Conservation (phyloP, 2,329 filamentous ascomycete genomes). For the Botryotinia convoluta region DNA sequence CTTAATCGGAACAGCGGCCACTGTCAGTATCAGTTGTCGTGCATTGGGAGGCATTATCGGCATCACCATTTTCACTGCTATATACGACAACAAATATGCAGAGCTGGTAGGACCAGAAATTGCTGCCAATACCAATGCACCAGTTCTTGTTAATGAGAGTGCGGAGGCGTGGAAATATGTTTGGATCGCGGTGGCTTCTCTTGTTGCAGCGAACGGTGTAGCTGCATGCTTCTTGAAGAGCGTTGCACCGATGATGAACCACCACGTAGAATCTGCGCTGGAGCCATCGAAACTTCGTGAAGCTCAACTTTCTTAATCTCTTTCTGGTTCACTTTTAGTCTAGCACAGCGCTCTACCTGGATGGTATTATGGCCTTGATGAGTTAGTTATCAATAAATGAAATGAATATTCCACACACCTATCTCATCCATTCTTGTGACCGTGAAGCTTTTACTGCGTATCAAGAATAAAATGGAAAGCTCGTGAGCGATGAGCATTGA, state of each 20-base stretch:
- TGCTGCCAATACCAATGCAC: slow-evolving; percentile 16
- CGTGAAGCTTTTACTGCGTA: too few species aligned
- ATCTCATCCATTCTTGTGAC: too few species aligned
- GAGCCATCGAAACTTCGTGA: slow-evolving; percentile 22
- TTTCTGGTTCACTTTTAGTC: neutral
- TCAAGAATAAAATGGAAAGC: too few species aligned
- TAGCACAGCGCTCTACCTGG: too few species aligned
- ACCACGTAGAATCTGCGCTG: slow-evolving; percentile 26
- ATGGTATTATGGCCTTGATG: too few species aligned
- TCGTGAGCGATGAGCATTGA: too few species aligned
- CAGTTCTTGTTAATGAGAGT: slow-evolving; percentile 18
- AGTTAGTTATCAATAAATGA: too few species aligned
- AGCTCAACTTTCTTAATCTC: slow-evolving; percentile 6
- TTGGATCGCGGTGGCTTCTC: slow-evolving; percentile 25
- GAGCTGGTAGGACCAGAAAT: slow-evolving; percentile 23
- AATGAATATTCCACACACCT: too few species aligned
- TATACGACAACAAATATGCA: slow-evolving; percentile 27
- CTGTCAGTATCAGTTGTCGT: slow-evolving; percentile 23
- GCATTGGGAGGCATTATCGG: slow-evolving; percentile 27
- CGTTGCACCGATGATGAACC: slow-evolving; percentile 27
- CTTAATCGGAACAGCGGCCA: slow-evolving; percentile 29
- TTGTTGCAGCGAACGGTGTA: slow-evolving; percentile 24
- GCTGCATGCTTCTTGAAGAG: slow-evolving; percentile 26
- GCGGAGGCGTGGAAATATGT: slow-evolving; percentile 26
- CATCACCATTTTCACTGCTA: slow-evolving; percentile 28